Conservation (phyloP, 2,329 filamentous ascomycete genomes). For the Ceratocystis huliohia region DNA sequence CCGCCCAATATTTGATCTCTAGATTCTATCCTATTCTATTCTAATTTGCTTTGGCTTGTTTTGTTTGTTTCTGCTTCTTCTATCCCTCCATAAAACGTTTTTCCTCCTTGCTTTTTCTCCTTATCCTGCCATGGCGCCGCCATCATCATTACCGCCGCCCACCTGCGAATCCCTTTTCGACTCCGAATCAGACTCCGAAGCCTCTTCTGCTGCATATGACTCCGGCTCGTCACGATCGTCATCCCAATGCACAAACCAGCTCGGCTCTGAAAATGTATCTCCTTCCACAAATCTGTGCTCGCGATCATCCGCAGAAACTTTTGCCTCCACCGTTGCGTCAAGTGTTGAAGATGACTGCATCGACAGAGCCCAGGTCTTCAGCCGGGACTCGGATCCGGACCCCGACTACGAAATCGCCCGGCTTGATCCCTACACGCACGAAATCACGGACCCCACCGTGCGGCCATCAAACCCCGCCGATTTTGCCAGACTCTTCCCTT, state of each 20-base stretch:
- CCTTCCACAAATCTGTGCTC: conserved; percentile 34
- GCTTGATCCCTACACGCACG: conserved; percentile 48
- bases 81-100: neutral
- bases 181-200: conserved; percentile 23
- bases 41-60: too few species aligned
- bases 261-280: conserved; percentile 27
- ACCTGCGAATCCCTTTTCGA: neutral
- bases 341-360: conserved; percentile 38
- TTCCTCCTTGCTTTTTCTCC: neutral
- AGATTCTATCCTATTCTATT: neutral
- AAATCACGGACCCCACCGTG: conserved; percentile 51
- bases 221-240: conserved; percentile 6
- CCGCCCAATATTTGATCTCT: neutral
- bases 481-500: conserved; percentile 79
- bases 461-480: conserved; percentile 67
- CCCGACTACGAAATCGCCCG: conserved; percentile 34
- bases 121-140: neutral
- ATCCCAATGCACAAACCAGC: neutral
- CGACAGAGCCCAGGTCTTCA: neutral
- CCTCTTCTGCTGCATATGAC: conserved; percentile 23
- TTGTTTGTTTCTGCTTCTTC: neutral
- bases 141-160: neutral
- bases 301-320: conserved; percentile 61
- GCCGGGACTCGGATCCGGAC: conserved; percentile 22
- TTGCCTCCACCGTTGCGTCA: conserved; percentile 59